These are phyloP conservation scores for Nannochloropsis oceanica DNA, from an alignment of 108 stramenopile species.

Conservation along the genomic window DNA sequence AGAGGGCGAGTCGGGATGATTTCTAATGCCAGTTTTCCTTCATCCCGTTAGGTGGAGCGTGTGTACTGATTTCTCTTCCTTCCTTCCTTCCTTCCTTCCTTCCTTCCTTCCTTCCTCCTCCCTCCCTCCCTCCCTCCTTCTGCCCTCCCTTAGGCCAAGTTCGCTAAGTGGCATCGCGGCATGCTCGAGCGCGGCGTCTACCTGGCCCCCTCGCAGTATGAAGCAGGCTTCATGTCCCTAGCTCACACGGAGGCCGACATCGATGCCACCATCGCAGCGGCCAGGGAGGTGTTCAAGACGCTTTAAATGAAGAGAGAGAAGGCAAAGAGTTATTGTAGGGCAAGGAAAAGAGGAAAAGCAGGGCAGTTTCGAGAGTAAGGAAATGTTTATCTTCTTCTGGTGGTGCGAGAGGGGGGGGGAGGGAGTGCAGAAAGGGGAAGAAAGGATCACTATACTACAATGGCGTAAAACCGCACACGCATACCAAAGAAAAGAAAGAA, in stretches of 20 bases:
- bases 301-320: slow-evolving; percentile 42
- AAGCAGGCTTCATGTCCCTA: slow-evolving; percentile 93
- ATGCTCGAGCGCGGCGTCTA: slow-evolving; percentile 96
- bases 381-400: background rate
- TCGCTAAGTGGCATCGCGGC: slow-evolving; percentile 90
- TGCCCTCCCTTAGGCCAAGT: slow-evolving; percentile 38
- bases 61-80: background rate
- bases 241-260: slow-evolving; percentile 92
- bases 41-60: too few species aligned
- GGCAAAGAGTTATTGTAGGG: background rate
- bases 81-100: background rate
- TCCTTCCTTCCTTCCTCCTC: background rate
- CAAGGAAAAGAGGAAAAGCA: background rate
- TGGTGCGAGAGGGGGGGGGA: too few species aligned
- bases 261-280: slow-evolving; percentile 86
- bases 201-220: slow-evolving; percentile 91
- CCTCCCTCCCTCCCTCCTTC: background rate
- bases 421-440: too few species aligned
- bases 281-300: slow-evolving; percentile 74
- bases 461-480: too few species aligned
- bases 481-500: too few species aligned
- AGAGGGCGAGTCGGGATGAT: too few species aligned
- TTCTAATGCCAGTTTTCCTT: too few species aligned
- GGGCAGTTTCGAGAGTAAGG: background rate
- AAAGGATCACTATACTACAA: too few species aligned